Evolutionary conservation across 352 stramenopile genomes (phyloP).

Genomic region (Globisporangium viniferum): DNA sequence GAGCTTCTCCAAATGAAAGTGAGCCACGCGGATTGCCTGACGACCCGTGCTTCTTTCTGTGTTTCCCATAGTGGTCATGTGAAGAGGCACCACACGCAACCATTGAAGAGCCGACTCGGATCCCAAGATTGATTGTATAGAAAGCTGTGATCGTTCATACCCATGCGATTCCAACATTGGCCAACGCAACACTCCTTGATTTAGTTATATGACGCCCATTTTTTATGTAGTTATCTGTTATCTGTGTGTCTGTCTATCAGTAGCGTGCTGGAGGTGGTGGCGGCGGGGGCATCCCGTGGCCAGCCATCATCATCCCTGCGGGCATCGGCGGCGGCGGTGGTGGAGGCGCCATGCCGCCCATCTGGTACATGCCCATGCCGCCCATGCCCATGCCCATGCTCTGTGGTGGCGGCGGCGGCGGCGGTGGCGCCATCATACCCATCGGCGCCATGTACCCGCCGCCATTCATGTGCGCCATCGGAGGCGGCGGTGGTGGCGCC

Average conservation of each 20-base stretch:
- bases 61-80: background rate
- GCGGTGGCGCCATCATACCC: slow-evolving; percentile 26
- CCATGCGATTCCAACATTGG: background rate
- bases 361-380: slow-evolving; percentile 30
- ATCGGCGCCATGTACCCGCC: slow-evolving; percentile 40
- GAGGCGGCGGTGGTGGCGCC: slow-evolving; percentile 30
- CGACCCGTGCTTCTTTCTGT: background rate
- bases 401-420: slow-evolving; percentile 29
- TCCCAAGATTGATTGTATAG: background rate
- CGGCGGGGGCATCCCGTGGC: slow-evolving; percentile 29
- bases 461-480: slow-evolving; percentile 20
- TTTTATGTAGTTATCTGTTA: background rate
- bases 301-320: slow-evolving; percentile 15
- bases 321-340: slow-evolving; percentile 29
- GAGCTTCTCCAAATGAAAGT: background rate
- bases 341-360: slow-evolving; percentile 24
- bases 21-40: background rate
- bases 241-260: slow-evolving; percentile 16
- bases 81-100: slow-evolving; percentile 1
- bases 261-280: slow-evolving; percentile 44
- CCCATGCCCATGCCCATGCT: slow-evolving; percentile 37
- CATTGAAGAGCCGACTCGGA: slow-evolving; percentile 1
- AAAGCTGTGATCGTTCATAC: background rate
- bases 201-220: background rate
- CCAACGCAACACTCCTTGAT: background rate